A percentile compares a stretch with the other conserved stretches of the same genome.
Evolutionary conservation across 2,329 filamentous ascomycete genomes (phyloP).

Genomic region (Arthrobotrys sinensis): DNA sequence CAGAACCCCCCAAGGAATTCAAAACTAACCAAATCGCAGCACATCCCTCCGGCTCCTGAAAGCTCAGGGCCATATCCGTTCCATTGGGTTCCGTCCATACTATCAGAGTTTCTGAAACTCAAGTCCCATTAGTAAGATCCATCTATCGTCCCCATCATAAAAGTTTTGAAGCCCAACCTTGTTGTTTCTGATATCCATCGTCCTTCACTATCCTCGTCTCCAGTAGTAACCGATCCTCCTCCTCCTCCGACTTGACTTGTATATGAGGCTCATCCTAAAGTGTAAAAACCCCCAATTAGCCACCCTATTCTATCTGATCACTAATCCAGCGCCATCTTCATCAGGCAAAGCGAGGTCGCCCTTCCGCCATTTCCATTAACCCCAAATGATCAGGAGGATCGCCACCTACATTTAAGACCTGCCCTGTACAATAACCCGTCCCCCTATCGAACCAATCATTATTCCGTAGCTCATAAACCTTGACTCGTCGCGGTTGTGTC

Average conservation of each 20-base stretch:
- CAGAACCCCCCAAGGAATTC: constrained; percentile 13
- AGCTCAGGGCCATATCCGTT: constrained; percentile 97
- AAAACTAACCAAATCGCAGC: constrained; percentile 84
- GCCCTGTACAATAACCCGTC: constrained; percentile 92
- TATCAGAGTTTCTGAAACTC: constrained; percentile 85
- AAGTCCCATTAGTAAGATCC: constrained; percentile 64
- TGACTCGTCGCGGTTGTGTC: constrained; percentile 77
- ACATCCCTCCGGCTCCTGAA: constrained; percentile 97
- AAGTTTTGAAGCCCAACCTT: constrained; percentile 75
- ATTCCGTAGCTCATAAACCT: constrained; percentile 98
- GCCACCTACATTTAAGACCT: constrained; percentile 78
- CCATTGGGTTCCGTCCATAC: constrained; percentile 96
- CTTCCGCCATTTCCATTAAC: not conserved
- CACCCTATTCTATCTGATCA: constrained; percentile 40
- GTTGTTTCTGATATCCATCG: constrained; percentile 97
- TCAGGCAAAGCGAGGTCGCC: no score
- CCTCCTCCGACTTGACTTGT: constrained; percentile 92
- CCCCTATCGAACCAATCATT: constrained; percentile 99
- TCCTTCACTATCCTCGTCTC: constrained; percentile 93
- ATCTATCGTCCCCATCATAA: constrained; percentile 64
- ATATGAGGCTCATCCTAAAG: constrained; percentile 85
- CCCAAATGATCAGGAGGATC: constrained; percentile 32
- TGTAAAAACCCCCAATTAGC: constrained; percentile 26
- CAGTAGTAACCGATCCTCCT: constrained; percentile 84
- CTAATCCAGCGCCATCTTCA: not conserved